These are phyloP conservation scores for Backusella mclennaniae DNA, from an alignment of 192 early-diverging fungal genomes.

Conservation along the genomic window DNA sequence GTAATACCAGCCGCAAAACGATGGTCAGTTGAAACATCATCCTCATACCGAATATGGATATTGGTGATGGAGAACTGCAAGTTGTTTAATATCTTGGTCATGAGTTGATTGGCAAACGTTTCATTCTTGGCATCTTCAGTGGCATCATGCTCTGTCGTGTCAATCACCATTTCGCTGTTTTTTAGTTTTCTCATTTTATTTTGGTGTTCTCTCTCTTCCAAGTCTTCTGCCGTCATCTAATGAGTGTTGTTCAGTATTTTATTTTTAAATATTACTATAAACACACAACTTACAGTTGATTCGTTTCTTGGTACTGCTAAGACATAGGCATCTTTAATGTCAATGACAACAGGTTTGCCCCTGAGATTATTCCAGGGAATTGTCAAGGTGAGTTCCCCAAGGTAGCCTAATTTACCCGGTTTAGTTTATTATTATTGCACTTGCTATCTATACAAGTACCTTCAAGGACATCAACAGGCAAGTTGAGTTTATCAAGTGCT, in stretches of 20 bases:
- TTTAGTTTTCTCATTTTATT: slow-evolving; percentile 83
- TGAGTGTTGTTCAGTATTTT: background rate
- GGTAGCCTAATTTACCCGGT: slow-evolving; percentile 60
- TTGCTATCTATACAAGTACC: slow-evolving; percentile 32
- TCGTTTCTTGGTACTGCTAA: slow-evolving; percentile 81
- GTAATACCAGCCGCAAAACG: slow-evolving; percentile 90
- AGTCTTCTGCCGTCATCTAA: slow-evolving; percentile 78
- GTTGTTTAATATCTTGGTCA: slow-evolving; percentile 95
- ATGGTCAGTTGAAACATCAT: slow-evolving; percentile 72
- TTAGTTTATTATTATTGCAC: background rate
- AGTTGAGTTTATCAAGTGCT: slow-evolving; percentile 89
- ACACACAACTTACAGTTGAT: slow-evolving; percentile 43
- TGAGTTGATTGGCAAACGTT: slow-evolving; percentile 86
- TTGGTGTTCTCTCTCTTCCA: slow-evolving; percentile 73
- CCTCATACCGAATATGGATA: slow-evolving; percentile 96
- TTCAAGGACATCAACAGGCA: slow-evolving; percentile 92
- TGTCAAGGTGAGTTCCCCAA: slow-evolving; percentile 88
- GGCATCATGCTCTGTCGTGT: slow-evolving; percentile 25
- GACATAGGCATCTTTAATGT: slow-evolving; percentile 86
- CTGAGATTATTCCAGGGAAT: slow-evolving; percentile 98
- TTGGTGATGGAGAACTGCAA: slow-evolving; percentile 92
- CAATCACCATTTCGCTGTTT: slow-evolving; percentile 61
- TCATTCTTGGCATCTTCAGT: slow-evolving; percentile 57
- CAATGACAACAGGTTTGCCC: slow-evolving; percentile 87
- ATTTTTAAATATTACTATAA: background rate